These are phyloP conservation scores for Sporobolus alterniflorus DNA, from an alignment of 202 grass and related monocot species.

Conservation along the genomic window DNA sequence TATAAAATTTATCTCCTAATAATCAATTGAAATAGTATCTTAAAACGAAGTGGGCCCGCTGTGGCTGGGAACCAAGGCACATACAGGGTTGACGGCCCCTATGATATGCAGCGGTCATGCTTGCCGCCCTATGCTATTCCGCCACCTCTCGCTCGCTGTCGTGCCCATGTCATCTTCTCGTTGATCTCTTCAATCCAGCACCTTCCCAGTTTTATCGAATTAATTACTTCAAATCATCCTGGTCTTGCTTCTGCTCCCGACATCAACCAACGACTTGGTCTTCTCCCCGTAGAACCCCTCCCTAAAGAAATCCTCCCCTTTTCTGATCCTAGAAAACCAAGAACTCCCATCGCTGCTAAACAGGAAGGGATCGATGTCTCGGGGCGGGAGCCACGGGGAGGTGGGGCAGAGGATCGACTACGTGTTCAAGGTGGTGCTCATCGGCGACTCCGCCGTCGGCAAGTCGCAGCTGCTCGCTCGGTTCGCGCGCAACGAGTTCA, in stretches of 20 bases:
- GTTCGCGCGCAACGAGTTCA: conserved; percentile 97
- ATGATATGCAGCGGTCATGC: no score
- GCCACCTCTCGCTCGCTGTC: no score
- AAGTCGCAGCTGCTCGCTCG: conserved; percentile 93
- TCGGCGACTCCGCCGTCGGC: conserved; percentile 97
- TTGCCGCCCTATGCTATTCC: no score
- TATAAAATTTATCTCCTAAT: no score
- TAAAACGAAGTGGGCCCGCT: no score
- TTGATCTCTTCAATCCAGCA: conserved; percentile 27
- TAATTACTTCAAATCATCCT: neutral
- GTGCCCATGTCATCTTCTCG: neutral
- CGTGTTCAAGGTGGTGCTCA: conserved; percentile 97
- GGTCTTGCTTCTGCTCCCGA: neutral
- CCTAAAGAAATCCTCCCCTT: neutral
- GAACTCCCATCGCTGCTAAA: neutral
- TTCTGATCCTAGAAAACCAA: neutral
- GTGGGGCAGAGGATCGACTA: conserved; percentile 91
- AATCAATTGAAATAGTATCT: no score
- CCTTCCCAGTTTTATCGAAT: neutral
- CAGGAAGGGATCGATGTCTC: conserved; percentile 29
- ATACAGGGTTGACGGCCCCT: no score
- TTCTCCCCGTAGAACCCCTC: neutral
- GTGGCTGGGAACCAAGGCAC: no score
- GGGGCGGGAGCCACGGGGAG: conserved; percentile 53
- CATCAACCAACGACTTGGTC: neutral